Percentiles rank a stretch among this genome's conserved stretches.
Conservation (phyloP, 129 eudicot genomes). For the Cynara cardunculus region DNA sequence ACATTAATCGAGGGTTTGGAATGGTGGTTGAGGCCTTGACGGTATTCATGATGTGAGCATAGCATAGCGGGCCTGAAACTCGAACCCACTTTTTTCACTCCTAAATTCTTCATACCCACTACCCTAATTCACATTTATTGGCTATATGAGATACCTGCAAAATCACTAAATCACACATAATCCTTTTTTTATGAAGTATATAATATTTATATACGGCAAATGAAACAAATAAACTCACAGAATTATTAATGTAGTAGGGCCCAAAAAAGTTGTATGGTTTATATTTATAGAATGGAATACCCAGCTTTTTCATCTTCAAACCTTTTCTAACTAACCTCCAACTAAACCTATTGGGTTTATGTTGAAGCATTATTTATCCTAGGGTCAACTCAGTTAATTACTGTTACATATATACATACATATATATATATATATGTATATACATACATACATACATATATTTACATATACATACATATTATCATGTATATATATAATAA, state of each 20-base stretch:
- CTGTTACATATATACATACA: too few relatives aligned
- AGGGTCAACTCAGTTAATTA: background rate
- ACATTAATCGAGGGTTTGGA: background rate
- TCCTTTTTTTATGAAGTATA: too few relatives aligned
- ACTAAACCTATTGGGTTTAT: background rate
- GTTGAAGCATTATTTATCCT: background rate
- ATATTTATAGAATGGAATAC: background rate
- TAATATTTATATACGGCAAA: too few relatives aligned
- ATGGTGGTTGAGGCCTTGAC: constrained; percentile 13
- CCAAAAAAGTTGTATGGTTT: background rate
- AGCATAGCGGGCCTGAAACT: background rate
- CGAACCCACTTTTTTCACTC: constrained; percentile 9
- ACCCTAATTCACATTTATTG: constrained; percentile 15
- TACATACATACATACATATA: too few relatives aligned
- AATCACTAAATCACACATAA: background rate
- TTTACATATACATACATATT: too few relatives aligned
- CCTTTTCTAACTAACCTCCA: background rate
- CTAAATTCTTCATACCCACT: background rate
- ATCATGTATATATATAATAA: too few relatives aligned
- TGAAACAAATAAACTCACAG: too few relatives aligned
- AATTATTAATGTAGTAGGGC: background rate
- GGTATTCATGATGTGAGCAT: background rate
- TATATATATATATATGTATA: too few relatives aligned
- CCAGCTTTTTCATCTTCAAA: background rate
- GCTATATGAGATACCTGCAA: constrained; percentile 6